phyloP scores from a whole-genome alignment of 805 yeast species.

The Lachancea kluyveri region DNA sequence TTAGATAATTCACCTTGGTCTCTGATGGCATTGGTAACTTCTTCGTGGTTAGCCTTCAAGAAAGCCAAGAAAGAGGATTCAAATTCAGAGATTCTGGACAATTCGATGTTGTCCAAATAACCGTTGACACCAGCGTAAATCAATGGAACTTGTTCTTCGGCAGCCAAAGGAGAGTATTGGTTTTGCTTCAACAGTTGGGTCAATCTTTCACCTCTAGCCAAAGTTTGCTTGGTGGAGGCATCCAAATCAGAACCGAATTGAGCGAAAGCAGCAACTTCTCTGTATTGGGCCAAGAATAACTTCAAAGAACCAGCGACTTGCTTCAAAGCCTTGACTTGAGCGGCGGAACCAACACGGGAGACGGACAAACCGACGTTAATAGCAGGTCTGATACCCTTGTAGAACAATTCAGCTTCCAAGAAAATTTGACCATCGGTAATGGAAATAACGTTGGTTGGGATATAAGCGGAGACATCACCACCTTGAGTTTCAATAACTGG shows the following conservation, averaged over 20 bases:
- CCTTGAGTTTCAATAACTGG: constrained; percentile 98
- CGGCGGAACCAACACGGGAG: constrained; percentile 99
- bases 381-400: constrained; percentile 99
- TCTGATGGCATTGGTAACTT: constrained; percentile 76
- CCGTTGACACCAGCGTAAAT: constrained; percentile 99
- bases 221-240: constrained; percentile 98
- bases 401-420: constrained; percentile 99
- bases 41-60: constrained; percentile 86
- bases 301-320: constrained; percentile 99
- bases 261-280: constrained; percentile 99
- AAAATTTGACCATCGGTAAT: constrained; percentile 97
- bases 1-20: constrained; percentile 85
- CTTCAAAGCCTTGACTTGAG: constrained; percentile 99
- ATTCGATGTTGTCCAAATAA: constrained; percentile 82
- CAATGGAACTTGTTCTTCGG: constrained; percentile 98
- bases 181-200: constrained; percentile 97
- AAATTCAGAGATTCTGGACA: constrained; percentile 82
- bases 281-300: constrained; percentile 99
- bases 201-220: constrained; percentile 99
- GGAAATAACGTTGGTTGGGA: constrained; percentile 96
- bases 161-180: constrained; percentile 94
- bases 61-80: constrained; percentile 89
- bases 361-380: constrained; percentile 99
- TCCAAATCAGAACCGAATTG: constrained; percentile 99
- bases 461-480: constrained; percentile 98